Evolutionary conservation across 495 filamentous ascomycete genomes (phyloP).

Genomic region (Cladorrhinum samala): DNA sequence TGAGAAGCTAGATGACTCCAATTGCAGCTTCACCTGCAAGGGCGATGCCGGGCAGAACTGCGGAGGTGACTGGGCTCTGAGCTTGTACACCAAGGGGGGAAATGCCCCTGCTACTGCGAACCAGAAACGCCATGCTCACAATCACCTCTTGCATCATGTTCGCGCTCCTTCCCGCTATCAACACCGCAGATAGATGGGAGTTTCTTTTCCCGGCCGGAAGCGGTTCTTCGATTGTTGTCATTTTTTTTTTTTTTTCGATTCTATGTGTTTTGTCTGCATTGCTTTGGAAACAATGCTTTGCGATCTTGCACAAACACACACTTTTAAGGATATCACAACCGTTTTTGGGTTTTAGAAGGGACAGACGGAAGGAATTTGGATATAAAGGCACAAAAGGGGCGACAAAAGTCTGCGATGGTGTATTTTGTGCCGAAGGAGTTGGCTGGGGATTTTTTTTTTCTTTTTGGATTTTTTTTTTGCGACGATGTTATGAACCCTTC

Average conservation of each 20-base stretch:
- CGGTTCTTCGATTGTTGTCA: not conserved
- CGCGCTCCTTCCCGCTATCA: constrained; percentile 12
- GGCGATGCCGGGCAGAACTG: constrained; percentile 40
- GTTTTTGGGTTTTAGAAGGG: not conserved
- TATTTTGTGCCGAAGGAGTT: no score
- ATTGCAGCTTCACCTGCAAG: constrained; percentile 41
- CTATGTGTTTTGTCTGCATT: not conserved
- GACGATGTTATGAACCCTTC: not conserved
- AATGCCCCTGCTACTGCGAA: not conserved
- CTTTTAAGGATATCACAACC: not conserved
- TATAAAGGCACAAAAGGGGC: not conserved
- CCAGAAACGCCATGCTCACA: constrained; percentile 19
- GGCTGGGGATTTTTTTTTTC: not conserved
- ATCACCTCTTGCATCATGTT: constrained; percentile 23
- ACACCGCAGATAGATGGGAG: constrained; percentile 8
- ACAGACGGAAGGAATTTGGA: not conserved
- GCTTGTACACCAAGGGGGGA: constrained; percentile 34
- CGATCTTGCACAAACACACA: not conserved
- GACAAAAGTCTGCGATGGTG: no score
- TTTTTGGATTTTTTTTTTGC: not conserved
- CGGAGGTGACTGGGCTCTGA: constrained; percentile 40
- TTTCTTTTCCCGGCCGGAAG: not conserved
- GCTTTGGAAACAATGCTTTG: not conserved
- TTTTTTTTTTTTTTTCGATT: not conserved
- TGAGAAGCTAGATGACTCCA: constrained; percentile 34